phyloP scores from a whole-genome alignment of 2,329 filamentous ascomycete species.

The Aspergillus neotritici region DNA sequence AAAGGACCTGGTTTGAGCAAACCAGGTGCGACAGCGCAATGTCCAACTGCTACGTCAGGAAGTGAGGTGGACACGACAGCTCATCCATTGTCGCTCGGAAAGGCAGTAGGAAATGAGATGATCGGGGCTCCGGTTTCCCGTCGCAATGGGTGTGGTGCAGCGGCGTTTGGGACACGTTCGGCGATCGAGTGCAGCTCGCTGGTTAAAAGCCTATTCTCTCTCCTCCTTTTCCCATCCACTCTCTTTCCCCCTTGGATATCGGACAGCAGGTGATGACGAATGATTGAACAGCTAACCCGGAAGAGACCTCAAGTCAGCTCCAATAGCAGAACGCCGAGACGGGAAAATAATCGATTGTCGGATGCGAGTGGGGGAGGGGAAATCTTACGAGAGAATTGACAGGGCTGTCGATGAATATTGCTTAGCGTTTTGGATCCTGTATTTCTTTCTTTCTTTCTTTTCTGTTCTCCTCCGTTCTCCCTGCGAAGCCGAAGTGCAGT shows the following conservation, averaged over 20 bases:
- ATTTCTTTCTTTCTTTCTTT: constrained; percentile 3
- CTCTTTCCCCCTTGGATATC: too few relatives aligned
- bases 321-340: background rate
- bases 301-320: too few relatives aligned
- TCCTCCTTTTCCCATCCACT: background rate
- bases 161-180: constrained; percentile 7
- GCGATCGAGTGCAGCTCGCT: constrained; percentile 1
- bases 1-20: constrained; percentile 14
- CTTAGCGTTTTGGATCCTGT: background rate
- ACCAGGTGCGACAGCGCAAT: constrained; percentile 18
- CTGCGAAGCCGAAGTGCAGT: constrained; percentile 1
- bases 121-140: too few relatives aligned
- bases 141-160: too few relatives aligned
- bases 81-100: constrained; percentile 30
- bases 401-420: too few relatives aligned
- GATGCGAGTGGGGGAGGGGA: background rate
- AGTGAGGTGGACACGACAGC: constrained; percentile 21
- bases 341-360: background rate
- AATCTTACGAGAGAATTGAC: too few relatives aligned
- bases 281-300: too few relatives aligned
- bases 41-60: constrained; percentile 26
- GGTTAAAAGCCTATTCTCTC: constrained; percentile 1
- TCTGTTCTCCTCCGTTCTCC: background rate
- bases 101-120: constrained; percentile 3
- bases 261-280: too few relatives aligned